Base-by-base conservation (phyloP, 2,329 filamentous ascomycete species). In the Penicillium oxalicum region DNA sequence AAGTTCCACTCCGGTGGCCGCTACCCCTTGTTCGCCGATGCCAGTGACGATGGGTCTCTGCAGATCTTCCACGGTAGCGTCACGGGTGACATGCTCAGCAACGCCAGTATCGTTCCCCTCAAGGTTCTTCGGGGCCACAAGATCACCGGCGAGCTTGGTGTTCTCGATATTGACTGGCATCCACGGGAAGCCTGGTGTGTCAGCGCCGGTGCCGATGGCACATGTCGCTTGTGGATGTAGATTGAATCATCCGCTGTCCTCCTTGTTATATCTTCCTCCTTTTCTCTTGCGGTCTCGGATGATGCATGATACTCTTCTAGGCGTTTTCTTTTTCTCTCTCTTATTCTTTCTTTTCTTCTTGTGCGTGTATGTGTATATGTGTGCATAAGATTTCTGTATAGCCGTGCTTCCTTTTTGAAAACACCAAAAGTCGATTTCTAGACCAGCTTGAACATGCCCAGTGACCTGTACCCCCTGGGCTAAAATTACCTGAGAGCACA, bases 51-150 rank as follows among this genome's bases (percentile, higher is more conserved):
- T 68, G 93, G 93, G 27, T 89, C 86, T 18, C 74, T 97, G 57
- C 93, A 98, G 69, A 87, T 98, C 46, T 97, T 97, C 81, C 91
- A 97, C 67, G 91, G 90, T 48, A 95, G 91, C 71, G 91, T 97
- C 27, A 90, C 94, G 28, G 89, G 84, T 52, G 93, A 98, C 67
- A 77, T 95, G 67, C 88, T 98, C 81, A 90, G 95, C 74, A 95
- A 95, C 64, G 91, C 93, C 5, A 94, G 86, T 11, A 95, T 98
- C 63, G 93, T 97, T 44, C 93, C 93, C 7, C 79, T 98, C 54
- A 98, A 97, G 78, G 89, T 95, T 63, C 78, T 98, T 42, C 86
- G 82, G 63, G 93, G 93, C 1, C 93, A 98, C 73, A 87, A 86
- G 70, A 83, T 97, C 2, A 86, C 87, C 64, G 86, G 82, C 64